Evolutionary conservation across 257 asterid species (phyloP).

Genomic region (Fraxinus americana): DNA sequence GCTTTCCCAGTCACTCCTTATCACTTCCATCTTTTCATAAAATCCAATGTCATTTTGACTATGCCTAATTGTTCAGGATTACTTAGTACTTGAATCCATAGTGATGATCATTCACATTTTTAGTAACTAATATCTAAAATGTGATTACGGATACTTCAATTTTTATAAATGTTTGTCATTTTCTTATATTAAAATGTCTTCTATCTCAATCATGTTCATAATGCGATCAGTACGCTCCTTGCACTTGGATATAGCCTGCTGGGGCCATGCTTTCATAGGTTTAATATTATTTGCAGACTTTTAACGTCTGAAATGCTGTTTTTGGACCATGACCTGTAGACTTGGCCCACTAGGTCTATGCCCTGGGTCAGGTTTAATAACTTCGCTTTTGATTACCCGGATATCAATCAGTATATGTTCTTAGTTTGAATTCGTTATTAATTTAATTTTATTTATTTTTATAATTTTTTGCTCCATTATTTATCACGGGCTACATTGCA

Average conservation of each 20-base stretch:
- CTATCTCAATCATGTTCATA: not conserved
- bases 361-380: not conserved
- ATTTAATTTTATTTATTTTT: slow-evolving; percentile 8
- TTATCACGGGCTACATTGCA: slow-evolving; percentile 30
- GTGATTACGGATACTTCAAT: not conserved
- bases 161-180: too few species aligned
- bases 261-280: too few species aligned
- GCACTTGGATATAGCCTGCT: too few species aligned
- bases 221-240: too few species aligned
- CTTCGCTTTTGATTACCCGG: not conserved
- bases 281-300: too few species aligned
- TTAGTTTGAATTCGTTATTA: not conserved
- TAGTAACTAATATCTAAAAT: too few species aligned
- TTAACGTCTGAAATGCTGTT: not conserved
- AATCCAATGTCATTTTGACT: not conserved
- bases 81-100: too few species aligned
- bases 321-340: not conserved
- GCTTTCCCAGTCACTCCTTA: not conserved
- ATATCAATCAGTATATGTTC: not conserved
- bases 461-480: slow-evolving; percentile 19
- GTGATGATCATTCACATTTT: not conserved
- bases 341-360: not conserved
- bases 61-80: not conserved
- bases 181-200: not conserved
- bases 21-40: not conserved